A percentile compares a stretch with the other conserved stretches of the same genome.
phyloP scores from a whole-genome alignment of 2,329 filamentous ascomycete species.

The Arthrobotrys megalospora region DNA sequence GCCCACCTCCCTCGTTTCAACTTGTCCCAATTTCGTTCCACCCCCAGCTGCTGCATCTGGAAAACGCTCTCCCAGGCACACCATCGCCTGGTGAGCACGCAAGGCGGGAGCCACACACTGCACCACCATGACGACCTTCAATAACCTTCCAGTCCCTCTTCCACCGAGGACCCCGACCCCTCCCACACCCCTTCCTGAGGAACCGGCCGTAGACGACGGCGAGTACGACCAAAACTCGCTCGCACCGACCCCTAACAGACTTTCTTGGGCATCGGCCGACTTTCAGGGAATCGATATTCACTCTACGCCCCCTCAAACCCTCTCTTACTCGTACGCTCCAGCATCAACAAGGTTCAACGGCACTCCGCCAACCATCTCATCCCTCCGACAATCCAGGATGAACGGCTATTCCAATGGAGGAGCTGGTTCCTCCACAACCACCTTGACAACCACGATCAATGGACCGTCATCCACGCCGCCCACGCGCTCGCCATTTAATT shows the following conservation, averaged over 20 bases:
- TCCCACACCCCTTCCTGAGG: constrained; percentile 55
- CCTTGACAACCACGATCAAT: constrained; percentile 52
- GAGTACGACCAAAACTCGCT: constrained; percentile 55
- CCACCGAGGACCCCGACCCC: constrained; percentile 59
- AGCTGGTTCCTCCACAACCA: constrained; percentile 46
- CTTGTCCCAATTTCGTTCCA: constrained; percentile 45
- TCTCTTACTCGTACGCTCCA: constrained; percentile 44
- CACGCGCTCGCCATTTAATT: constrained; percentile 60
- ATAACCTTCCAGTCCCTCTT: constrained; percentile 60
- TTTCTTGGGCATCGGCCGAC: constrained; percentile 57
- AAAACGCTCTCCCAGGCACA: constrained; percentile 61
- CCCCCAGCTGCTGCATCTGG: constrained; percentile 59
- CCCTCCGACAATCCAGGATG: constrained; percentile 50
- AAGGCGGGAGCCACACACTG: constrained; percentile 23
- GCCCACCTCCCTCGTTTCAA: constrained; percentile 57
- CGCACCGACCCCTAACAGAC: constrained; percentile 54
- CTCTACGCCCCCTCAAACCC: constrained; percentile 54
- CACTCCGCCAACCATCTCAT: constrained; percentile 34
- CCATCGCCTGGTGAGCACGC: constrained; percentile 53
- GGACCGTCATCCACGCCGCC: constrained; percentile 50
- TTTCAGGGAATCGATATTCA: constrained; percentile 49
- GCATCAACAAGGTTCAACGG: constrained; percentile 56
- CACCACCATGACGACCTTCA: constrained; percentile 56
- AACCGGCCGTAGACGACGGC: constrained; percentile 38
- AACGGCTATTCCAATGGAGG: constrained; percentile 58